Base-by-base conservation (phyloP, 2,329 filamentous ascomycete genomes). In the Xylariaceae sp. region DNA sequence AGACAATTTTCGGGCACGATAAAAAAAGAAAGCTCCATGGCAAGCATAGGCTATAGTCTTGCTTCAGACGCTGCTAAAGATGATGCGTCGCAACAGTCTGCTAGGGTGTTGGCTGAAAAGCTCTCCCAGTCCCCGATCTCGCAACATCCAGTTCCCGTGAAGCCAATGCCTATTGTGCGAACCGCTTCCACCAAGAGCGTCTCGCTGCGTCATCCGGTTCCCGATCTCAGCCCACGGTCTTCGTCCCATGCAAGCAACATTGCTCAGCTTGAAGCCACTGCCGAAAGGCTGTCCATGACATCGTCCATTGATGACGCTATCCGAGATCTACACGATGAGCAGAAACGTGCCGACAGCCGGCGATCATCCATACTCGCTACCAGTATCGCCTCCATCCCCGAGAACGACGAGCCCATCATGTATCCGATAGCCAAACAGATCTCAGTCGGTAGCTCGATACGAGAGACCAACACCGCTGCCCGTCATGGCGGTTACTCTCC, bases 291-390 rank as follows among this genome's bases (percentile, higher is more conserved):
- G 72, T 89, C 87, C 66, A 82, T 83, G 76, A 87, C 85, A 58
- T 89, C 86, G 63, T 90, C 89, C 62, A 88, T 92, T 69, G 88
- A 88, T 68, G 84, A 89, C 76, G 88, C 89, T 66, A 92, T 92
- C 67, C 83, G 88, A 60, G 84, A 88, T 69, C 78, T 90, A 65
- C 86, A 90, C 73, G 78, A 84, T 62, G 86, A 89, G 73, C 77
- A 89, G 70, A 90, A 89, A 74, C 81, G 84, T 65, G 83, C 79
- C 69, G 88, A 89, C 70, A 89, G 85, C 70, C 80, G 83, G 62
- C 80, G 82, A 59, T 88, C 86, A 2, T 88, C 85, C 7, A 77
- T 86, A 53, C 77, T 84, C 50, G 83, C 82, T 17, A 77, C 78
- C 51, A 78, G 76, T 57, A 71, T 78, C 62, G 71, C 71, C 35